Base-by-base conservation (phyloP, 805 yeast genomes). In the Nakazawaea molendinolei region DNA sequence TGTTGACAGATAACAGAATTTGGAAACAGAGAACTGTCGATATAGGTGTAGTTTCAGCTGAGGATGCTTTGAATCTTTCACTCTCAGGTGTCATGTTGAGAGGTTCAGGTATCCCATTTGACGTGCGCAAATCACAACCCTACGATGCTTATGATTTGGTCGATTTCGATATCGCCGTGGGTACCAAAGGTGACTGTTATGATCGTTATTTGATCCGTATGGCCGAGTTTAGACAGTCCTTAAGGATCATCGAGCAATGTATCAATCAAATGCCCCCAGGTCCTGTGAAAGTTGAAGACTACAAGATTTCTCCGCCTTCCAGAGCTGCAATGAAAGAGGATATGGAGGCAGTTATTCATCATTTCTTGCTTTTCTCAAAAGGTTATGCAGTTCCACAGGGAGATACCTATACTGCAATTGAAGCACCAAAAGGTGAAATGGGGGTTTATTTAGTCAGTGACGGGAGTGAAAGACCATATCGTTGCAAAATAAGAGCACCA, bases 381-480 rank as follows among this genome's bases (percentile, higher is more conserved):
- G 95, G 95, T 48, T 84, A 76, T 58, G 77, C 79, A 24, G 95
- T 86, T 28, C 95, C 95, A 30, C 82, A 77, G 37, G 95, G 95
- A 53, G 95, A 86, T 65, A 81, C 95, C 8, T 86, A 86, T 58
- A 83, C 92, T 34, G 90, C 85, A 39, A 85, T 86, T 48, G 95
- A 86, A 66, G 95, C 95, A 17, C 95, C 95, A 58, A 86, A 86
- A 74, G 95, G 95, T 57, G 95, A 86, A 63, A 83, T 86, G 92
- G 95, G 84, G 42, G 94, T 84, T 38, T 86, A 79, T 54, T 79
- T 86, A 35, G 94, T 86, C 39, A 76, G 87, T 47, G 95, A 86
- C 63, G 95, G 95, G 38, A 63, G 82, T 41, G 95, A 86, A 66
- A 75, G 92, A 61, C 95, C 95, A 23, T 86, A 86, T 67, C 77